Evolutionary conservation across 768 basidiomycete species (phyloP).

Genomic region (Mycena latifolia): DNA sequence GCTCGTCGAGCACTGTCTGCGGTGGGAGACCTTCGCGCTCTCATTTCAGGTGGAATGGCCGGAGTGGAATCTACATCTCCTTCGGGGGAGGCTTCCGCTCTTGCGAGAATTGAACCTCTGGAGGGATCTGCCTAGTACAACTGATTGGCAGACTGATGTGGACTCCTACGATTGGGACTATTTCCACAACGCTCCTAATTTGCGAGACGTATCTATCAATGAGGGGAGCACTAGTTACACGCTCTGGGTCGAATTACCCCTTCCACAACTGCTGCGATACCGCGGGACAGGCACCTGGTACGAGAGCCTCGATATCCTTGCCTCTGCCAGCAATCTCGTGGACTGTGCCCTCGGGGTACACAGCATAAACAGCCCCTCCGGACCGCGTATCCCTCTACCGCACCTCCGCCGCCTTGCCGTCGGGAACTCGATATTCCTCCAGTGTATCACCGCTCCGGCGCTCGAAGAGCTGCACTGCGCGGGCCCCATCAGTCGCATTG

Average conservation of each 20-base stretch:
- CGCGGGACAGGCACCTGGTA: neutral
- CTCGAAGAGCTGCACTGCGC: too few relatives aligned
- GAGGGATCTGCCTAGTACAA: neutral
- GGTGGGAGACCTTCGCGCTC: constrained; percentile 4
- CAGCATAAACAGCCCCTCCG: too few relatives aligned
- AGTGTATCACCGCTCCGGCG: too few relatives aligned
- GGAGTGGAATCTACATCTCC: neutral
- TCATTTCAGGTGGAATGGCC: neutral
- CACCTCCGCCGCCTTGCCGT: too few relatives aligned
- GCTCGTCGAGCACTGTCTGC: neutral
- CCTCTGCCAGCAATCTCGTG: neutral
- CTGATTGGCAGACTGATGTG: neutral
- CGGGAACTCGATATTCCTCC: too few relatives aligned
- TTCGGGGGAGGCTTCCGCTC: neutral
- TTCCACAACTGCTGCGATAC: neutral
- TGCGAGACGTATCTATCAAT: constrained; percentile 2
- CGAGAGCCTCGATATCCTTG: neutral
- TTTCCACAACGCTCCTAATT: constrained; percentile 1
- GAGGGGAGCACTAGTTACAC: neutral
- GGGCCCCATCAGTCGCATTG: too few relatives aligned
- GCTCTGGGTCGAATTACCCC: neutral
- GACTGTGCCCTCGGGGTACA: neutral
- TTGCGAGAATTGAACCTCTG: neutral
- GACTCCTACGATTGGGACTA: too few relatives aligned
- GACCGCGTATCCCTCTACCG: too few relatives aligned